Conservation (phyloP, 2,329 filamentous ascomycete species). For the Triangularia verruculosa region DNA sequence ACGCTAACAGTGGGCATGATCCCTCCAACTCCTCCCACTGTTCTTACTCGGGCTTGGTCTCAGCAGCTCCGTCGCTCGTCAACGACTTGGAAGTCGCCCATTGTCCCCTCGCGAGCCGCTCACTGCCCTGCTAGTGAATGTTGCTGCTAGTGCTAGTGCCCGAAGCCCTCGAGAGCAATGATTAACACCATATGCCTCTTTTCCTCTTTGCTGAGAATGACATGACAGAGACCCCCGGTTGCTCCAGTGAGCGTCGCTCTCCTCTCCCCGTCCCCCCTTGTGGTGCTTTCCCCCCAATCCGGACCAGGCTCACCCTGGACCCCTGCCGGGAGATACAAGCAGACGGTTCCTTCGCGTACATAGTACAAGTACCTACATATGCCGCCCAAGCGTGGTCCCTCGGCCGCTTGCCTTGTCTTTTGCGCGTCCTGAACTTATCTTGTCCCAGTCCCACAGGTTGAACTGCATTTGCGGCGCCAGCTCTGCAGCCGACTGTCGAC, state of each 20-base stretch:
- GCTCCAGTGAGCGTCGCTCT: constrained; percentile 18
- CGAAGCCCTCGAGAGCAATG: not conserved
- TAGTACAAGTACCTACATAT: constrained; percentile 30
- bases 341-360: constrained; percentile 36
- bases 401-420: constrained; percentile 25
- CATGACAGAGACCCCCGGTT: constrained; percentile 32
- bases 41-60: not conserved
- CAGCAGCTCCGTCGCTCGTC: not conserved
- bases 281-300: constrained; percentile 24
- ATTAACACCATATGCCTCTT: constrained; percentile 24
- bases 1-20: constrained; percentile 6
- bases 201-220: constrained; percentile 31
- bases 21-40: constrained; percentile 8
- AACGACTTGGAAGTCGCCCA: not conserved
- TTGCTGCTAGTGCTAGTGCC: not conserved
- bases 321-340: constrained; percentile 39
- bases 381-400: constrained; percentile 29
- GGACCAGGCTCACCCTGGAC: constrained; percentile 31
- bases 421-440: constrained; percentile 31
- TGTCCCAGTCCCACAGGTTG: constrained; percentile 27
- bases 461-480: constrained; percentile 34
- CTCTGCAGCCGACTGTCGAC: constrained; percentile 29
- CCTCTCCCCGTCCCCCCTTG: constrained; percentile 12
- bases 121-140: not conserved
- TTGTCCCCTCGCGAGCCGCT: not conserved